phyloP scores from a whole-genome alignment of 495 filamentous ascomycete species.

The Glarea lozoyensis region DNA sequence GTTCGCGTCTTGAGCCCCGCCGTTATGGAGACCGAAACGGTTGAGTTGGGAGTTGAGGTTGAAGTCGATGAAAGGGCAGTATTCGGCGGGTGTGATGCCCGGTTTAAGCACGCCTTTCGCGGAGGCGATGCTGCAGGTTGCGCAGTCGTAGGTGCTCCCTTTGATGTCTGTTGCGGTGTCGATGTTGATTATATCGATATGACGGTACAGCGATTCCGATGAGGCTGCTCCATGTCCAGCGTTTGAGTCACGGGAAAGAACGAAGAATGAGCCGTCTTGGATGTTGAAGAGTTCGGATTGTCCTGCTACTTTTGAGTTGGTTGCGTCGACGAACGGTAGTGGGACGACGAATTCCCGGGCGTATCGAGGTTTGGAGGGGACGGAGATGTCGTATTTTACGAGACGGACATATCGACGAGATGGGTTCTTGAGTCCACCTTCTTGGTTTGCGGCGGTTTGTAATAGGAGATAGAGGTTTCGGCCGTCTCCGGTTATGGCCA shows the following conservation, averaged over 20 bases:
- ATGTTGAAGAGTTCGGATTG: constrained; percentile 66
- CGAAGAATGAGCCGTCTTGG: constrained; percentile 53
- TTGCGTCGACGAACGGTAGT: constrained; percentile 46
- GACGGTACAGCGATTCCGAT: constrained; percentile 54
- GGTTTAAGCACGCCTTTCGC: constrained; percentile 44
- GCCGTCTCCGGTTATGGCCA: constrained; percentile 56
- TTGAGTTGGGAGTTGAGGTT: constrained; percentile 61
- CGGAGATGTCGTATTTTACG: constrained; percentile 48
- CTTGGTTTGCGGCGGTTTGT: constrained; percentile 28
- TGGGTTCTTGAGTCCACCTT: constrained; percentile 41
- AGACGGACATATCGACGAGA: constrained; percentile 43
- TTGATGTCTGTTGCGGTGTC: constrained; percentile 56
- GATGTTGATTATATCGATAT: constrained; percentile 67
- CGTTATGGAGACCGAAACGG: constrained; percentile 63
- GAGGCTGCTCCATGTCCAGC: constrained; percentile 48
- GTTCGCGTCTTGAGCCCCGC: constrained; percentile 41
- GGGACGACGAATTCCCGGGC: constrained; percentile 60
- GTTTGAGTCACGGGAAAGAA: constrained; percentile 58
- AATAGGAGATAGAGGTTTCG: constrained; percentile 58
- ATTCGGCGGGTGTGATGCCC: constrained; percentile 50
- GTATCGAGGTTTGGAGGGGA: constrained; percentile 28
- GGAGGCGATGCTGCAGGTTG: constrained; percentile 40
- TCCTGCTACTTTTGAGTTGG: constrained; percentile 41
- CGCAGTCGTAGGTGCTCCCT: constrained; percentile 31
- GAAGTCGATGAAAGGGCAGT: constrained; percentile 65